Evolutionary conservation across 495 filamentous ascomycete species (phyloP).

Genomic region (Xylaria nigripes): DNA sequence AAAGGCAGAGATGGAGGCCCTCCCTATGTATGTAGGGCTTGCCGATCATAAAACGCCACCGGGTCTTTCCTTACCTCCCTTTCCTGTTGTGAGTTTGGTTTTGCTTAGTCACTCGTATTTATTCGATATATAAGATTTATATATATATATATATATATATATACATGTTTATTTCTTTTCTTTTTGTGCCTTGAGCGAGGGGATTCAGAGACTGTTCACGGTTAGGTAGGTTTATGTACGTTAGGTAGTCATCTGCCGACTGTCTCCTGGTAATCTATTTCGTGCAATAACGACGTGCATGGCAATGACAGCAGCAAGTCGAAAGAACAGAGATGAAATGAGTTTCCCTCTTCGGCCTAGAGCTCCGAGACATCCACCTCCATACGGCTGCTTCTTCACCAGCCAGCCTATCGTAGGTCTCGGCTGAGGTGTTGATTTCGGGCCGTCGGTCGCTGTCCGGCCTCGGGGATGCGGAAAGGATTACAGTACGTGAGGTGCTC

Average conservation of each 20-base stretch:
- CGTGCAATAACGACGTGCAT: neutral
- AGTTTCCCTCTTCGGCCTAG: constrained; percentile 4
- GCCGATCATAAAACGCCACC: neutral
- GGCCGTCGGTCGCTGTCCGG: neutral
- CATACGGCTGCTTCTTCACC: neutral
- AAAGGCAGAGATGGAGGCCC: too few relatives aligned
- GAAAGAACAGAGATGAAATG: neutral
- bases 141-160: too few relatives aligned
- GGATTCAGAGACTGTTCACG: too few relatives aligned
- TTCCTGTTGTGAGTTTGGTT: neutral
- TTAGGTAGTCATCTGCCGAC: neutral
- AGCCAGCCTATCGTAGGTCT: neutral
- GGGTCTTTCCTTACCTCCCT: neutral
- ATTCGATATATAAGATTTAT: neutral
- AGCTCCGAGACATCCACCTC: constrained; percentile 3
- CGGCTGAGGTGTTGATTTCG: neutral
- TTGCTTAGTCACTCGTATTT: neutral
- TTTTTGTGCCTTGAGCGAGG: too few relatives aligned
- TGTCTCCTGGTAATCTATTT: neutral
- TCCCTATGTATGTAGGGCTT: neutral
- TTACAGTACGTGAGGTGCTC: neutral
- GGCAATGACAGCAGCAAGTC: neutral
- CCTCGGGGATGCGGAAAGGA: neutral
- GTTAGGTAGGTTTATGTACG: neutral
- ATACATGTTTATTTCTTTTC: too few relatives aligned